These are phyloP conservation scores for Ogataea pini DNA, from an alignment of 805 yeast genomes.

Conservation along the genomic window DNA sequence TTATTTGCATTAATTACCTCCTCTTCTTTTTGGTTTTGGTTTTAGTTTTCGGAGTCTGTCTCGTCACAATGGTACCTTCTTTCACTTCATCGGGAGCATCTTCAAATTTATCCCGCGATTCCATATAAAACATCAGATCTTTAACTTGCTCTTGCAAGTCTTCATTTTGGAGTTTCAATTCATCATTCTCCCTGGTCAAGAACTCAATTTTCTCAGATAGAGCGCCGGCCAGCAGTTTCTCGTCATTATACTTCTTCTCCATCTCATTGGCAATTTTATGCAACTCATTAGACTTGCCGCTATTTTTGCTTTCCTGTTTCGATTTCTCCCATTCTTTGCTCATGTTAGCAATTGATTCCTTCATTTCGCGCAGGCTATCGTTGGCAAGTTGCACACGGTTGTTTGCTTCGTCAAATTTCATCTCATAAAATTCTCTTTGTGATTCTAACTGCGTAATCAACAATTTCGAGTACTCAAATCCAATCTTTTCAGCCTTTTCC, in stretches of 20 bases:
- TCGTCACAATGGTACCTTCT: conserved; percentile 65
- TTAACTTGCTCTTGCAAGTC: conserved; percentile 64
- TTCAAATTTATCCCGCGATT: conserved; percentile 69
- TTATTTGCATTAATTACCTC: conserved; percentile 8
- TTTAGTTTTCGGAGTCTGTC: conserved; percentile 19
- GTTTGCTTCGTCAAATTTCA: conserved; percentile 39
- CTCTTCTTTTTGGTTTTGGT: conserved; percentile 9
- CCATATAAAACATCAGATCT: conserved; percentile 80
- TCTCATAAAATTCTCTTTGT: conserved; percentile 81
- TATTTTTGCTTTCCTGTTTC: conserved; percentile 11
- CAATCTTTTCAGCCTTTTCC: conserved; percentile 55
- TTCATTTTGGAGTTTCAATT: conserved; percentile 40
- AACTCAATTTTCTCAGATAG: conserved; percentile 42
- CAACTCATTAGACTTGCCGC: conserved; percentile 25
- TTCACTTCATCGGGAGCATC: conserved; percentile 70
- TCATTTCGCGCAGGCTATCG: conserved; percentile 32
- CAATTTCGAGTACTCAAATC: conserved; percentile 78
- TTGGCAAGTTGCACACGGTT: conserved; percentile 21
- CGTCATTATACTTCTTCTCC: conserved; percentile 43
- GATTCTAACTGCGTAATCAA: conserved; percentile 80
- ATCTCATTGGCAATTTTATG: conserved; percentile 19
- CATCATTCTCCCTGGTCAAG: conserved; percentile 35
- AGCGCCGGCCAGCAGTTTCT: conserved; percentile 45
- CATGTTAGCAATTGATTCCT: conserved; percentile 24
- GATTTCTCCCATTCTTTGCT: conserved; percentile 11